Base-by-base conservation (phyloP, 768 basidiomycete species). In the Termitomyces sp. region DNA sequence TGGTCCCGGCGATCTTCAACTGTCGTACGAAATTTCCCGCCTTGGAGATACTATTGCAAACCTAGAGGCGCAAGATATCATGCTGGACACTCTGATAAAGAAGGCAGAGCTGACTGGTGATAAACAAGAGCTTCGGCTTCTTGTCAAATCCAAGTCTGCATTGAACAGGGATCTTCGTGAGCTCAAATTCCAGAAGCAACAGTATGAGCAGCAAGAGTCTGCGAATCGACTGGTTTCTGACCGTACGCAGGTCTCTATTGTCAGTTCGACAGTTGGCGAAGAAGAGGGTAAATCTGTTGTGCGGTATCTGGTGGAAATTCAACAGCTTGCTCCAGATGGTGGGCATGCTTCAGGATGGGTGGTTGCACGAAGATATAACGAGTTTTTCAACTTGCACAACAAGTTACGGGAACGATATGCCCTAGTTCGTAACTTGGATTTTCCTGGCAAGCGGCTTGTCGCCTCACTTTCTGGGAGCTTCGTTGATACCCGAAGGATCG, bases 31-130 rank as follows among this genome's bases (percentile, higher is more conserved):
- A 71, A 96, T 98, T 57, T 78, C 78, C 18, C 84, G 93, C 22
- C 78, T 99, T 2, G 77, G 81, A 20, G 83, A 87, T 47, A 91
- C 92, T 58, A 84, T 98, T 57, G 74, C 76, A 6, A 88, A 89
- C 61, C 75, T 95, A 15, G 84, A 91, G 63, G 80, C 84, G 1
- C 97, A 98, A 65, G 89, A 92, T 57, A 73, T 81, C 37, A 90
- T 93, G 76, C 81, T 99, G 4, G 88, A 91, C 60, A 90, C 87
- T 1, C 76, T 98, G 46, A 93, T 97, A 67, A 91, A 91, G 66
- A 95, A 96, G 70, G 97, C 97, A 1, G 97, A 98, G 68, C 75
- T 98, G 41, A 93, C 92, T 4, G 97, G 95, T 0, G 94, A 93
- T 67, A 85, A 83, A 1, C 87, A 89, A 65, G 95, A 98, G 72